A percentile compares a stretch with the other conserved stretches of the same genome.
Evolutionary conservation across 2,329 filamentous ascomycete genomes (phyloP).

Genomic region (Penicillium nordicum): DNA sequence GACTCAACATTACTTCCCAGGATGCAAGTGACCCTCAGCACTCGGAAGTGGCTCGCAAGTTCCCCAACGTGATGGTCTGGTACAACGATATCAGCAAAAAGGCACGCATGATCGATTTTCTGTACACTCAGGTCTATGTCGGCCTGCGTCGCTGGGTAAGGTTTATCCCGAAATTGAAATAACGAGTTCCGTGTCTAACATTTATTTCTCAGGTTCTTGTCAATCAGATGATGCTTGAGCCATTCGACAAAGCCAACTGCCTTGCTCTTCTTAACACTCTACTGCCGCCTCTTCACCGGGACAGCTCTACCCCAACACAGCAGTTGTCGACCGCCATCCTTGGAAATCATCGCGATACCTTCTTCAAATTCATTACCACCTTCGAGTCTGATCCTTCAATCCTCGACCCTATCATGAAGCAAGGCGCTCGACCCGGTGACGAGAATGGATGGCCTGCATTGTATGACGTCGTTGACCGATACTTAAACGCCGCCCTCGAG

Average conservation of each 20-base stretch:
- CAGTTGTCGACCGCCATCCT: slow-evolving; percentile 53
- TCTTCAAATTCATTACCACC: slow-evolving; percentile 60
- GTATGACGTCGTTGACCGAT: slow-evolving; percentile 53
- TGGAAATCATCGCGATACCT: slow-evolving; percentile 56
- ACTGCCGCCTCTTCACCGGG: slow-evolving; percentile 55
- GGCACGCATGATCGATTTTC: slow-evolving; percentile 50
- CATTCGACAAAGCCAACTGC: slow-evolving; percentile 64
- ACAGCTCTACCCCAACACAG: slow-evolving; percentile 47
- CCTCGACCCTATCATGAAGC: slow-evolving; percentile 52
- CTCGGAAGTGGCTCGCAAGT: slow-evolving; percentile 49
- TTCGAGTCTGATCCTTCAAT: slow-evolving; percentile 54
- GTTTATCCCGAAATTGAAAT: slow-evolving; percentile 5
- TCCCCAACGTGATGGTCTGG: slow-evolving; percentile 57
- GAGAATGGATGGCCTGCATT: slow-evolving; percentile 55
- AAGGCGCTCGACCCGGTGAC: slow-evolving; percentile 52
- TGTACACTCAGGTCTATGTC: slow-evolving; percentile 62
- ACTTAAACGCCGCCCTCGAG: slow-evolving; percentile 56
- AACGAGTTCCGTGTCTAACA: not conserved
- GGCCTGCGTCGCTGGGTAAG: slow-evolving; percentile 62
- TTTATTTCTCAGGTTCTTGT: slow-evolving; percentile 52
- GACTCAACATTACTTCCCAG: slow-evolving; percentile 51
- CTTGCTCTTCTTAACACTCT: slow-evolving; percentile 67
- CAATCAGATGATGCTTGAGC: slow-evolving; percentile 61
- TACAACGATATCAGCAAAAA: slow-evolving; percentile 51
- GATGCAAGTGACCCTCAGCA: slow-evolving; percentile 44